phyloP scores from a whole-genome alignment of 257 asterid genomes.

The Solanum etuberosum region DNA sequence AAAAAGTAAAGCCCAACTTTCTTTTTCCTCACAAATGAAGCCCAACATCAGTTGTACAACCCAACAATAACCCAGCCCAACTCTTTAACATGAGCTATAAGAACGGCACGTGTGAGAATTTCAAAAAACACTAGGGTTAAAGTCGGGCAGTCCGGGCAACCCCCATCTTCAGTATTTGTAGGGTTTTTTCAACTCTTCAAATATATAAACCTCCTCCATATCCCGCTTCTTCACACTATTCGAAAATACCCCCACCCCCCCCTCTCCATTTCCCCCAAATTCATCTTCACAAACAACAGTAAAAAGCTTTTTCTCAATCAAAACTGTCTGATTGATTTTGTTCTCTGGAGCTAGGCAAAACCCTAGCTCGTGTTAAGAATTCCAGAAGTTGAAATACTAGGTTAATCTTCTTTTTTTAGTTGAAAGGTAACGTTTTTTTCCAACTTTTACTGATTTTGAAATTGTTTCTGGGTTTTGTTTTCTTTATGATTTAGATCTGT shows the following conservation, averaged over 20 bases:
- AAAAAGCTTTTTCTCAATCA: neutral
- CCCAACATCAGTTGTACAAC: neutral
- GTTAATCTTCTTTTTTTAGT: neutral
- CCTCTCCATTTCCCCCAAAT: neutral
- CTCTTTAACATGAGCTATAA: neutral
- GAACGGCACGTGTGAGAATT: constrained; percentile 2
- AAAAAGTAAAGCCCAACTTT: neutral
- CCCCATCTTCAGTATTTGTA: constrained; percentile 14
- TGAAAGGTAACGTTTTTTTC: neutral
- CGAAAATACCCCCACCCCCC: constrained; percentile 22
- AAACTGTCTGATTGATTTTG: neutral
- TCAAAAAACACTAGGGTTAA: constrained; percentile 19
- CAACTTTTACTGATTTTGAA: neutral
- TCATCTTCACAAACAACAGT: neutral
- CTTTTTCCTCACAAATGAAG: neutral
- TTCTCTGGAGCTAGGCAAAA: neutral
- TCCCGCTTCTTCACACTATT: constrained; percentile 60
- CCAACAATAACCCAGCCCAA: neutral
- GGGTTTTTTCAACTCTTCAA: neutral
- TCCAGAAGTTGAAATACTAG: neutral
- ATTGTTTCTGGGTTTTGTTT: neutral
- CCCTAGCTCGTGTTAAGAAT: neutral
- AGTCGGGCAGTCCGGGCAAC: constrained; percentile 32
- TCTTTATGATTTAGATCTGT: neutral
- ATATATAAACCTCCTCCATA: neutral